These are phyloP conservation scores for Neurospora sp. DNA, from an alignment of 495 filamentous ascomycete genomes.

Conservation along the genomic window DNA sequence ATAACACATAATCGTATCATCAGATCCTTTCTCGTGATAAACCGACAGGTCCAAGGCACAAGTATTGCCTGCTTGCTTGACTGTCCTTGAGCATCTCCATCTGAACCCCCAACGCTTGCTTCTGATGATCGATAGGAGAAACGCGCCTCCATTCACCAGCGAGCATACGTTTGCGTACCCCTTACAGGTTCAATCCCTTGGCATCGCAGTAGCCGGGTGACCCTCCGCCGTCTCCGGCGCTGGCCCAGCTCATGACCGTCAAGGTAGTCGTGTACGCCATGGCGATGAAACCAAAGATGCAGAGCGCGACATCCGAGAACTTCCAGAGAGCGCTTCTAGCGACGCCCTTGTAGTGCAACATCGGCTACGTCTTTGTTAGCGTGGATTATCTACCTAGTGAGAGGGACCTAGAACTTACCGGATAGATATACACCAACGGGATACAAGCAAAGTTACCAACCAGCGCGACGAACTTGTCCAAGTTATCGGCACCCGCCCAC, in stretches of 20 bases:
- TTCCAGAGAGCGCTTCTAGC: slow-evolving; percentile 53
- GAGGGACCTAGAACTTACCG: slow-evolving; percentile 43
- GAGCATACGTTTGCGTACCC: not conserved
- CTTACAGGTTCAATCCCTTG: slow-evolving; percentile 7
- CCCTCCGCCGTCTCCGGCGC: slow-evolving; percentile 22
- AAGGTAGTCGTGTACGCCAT: slow-evolving; percentile 86
- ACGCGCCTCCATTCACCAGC: not conserved
- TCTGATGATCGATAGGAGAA: not conserved
- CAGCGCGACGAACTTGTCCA: slow-evolving; percentile 94
- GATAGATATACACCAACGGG: slow-evolving; percentile 94
- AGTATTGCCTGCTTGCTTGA: not conserved
- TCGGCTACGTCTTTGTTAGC: slow-evolving; percentile 43
- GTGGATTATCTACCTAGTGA: too few relatives aligned
- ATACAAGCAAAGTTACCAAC: slow-evolving; percentile 98
- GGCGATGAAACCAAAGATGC: slow-evolving; percentile 69
- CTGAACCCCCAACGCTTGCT: not conserved
- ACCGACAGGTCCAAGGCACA: not conserved
- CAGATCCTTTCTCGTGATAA: not conserved
- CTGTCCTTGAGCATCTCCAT: not conserved
- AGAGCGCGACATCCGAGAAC: slow-evolving; percentile 59
- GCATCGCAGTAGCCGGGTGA: slow-evolving; percentile 41
- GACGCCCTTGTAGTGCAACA: slow-evolving; percentile 77
- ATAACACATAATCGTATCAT: not conserved
- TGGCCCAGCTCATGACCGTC: slow-evolving; percentile 75
- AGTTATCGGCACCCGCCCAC: slow-evolving; percentile 82